phyloP scores from a whole-genome alignment of 2,329 filamentous ascomycete genomes.

The Colletotrichum trifolii region DNA sequence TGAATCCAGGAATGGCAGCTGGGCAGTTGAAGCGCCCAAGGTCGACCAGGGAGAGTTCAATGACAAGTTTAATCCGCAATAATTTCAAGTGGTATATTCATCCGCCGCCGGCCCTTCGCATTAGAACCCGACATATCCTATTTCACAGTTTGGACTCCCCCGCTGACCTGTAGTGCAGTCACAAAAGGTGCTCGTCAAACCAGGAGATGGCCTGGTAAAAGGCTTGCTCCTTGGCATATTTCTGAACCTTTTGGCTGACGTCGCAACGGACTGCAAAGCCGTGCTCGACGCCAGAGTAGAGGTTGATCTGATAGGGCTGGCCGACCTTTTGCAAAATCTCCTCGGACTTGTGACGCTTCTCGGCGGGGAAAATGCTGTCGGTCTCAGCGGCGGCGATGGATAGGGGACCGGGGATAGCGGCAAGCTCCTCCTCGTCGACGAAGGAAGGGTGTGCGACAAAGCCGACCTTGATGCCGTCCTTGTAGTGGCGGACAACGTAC shows the following conservation, averaged over 20 bases:
- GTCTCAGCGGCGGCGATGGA: slow-evolving; percentile 74
- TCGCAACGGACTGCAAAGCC: slow-evolving; percentile 81
- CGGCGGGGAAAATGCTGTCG: slow-evolving; percentile 72
- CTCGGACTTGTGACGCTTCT: slow-evolving; percentile 74
- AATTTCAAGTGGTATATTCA: slow-evolving; percentile 11
- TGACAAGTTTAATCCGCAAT: not conserved
- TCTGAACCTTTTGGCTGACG: slow-evolving; percentile 63
- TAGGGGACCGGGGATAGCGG: slow-evolving; percentile 72
- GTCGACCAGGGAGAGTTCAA: too few species aligned
- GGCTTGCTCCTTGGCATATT: slow-evolving; percentile 83
- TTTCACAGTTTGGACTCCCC: slow-evolving; percentile 13
- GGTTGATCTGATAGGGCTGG: slow-evolving; percentile 78
- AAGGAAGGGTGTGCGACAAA: slow-evolving; percentile 84
- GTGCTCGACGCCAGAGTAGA: slow-evolving; percentile 78
- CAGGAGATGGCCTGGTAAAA: slow-evolving; percentile 82
- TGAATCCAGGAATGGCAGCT: too few species aligned
- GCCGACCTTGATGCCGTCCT: slow-evolving; percentile 73
- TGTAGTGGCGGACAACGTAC: slow-evolving; percentile 77
- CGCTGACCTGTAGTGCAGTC: slow-evolving; percentile 25
- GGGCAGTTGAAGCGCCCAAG: not conserved
- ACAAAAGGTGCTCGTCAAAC: slow-evolving; percentile 73
- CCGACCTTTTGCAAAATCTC: slow-evolving; percentile 67
- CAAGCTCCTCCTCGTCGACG: slow-evolving; percentile 74
- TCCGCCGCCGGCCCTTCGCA: not conserved
- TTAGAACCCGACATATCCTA: not conserved